phyloP scores from a whole-genome alignment of 306 rosid species.

The Casuarina equisetifolia region DNA sequence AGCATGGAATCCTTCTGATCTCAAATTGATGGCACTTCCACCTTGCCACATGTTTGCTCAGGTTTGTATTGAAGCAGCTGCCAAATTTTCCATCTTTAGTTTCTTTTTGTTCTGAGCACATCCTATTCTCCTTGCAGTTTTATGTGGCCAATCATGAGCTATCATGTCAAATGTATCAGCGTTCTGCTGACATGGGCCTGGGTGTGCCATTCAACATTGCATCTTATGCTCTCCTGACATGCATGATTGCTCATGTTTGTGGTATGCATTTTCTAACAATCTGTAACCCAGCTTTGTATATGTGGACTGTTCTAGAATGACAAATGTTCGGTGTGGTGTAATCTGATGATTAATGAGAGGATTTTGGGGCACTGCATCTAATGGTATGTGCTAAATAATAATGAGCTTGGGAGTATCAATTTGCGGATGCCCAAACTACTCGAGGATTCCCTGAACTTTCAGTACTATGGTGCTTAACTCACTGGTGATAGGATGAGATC shows the following conservation, averaged over 20 bases:
- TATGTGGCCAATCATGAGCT: slow-evolving; percentile 87
- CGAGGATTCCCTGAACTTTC: background rate
- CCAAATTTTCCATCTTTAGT: background rate
- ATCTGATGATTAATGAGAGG: background rate
- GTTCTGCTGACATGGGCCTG: slow-evolving; percentile 92
- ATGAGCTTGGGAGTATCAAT: slow-evolving; percentile 1
- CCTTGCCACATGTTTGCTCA: slow-evolving; percentile 97
- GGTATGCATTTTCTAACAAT: slow-evolving; percentile 54
- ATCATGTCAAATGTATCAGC: slow-evolving; percentile 96
- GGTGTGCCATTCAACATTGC: slow-evolving; percentile 97
- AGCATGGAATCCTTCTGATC: slow-evolving; percentile 95
- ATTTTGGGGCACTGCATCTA: background rate
- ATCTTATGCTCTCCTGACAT: slow-evolving; percentile 90
- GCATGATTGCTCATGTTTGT: slow-evolving; percentile 96
- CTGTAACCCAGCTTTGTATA: background rate
- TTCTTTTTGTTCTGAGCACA: slow-evolving; percentile 10
- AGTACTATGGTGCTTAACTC: background rate
- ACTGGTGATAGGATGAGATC: background rate
- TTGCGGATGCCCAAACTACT: background rate
- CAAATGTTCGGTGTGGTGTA: background rate
- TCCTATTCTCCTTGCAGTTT: slow-evolving; percentile 57
- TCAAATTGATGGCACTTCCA: slow-evolving; percentile 93
- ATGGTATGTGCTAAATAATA: background rate
- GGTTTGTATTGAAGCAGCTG: slow-evolving; percentile 38
- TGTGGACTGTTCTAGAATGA: background rate